phyloP scores from a whole-genome alignment of 768 basidiomycete genomes.

The Podaxis sp. region DNA sequence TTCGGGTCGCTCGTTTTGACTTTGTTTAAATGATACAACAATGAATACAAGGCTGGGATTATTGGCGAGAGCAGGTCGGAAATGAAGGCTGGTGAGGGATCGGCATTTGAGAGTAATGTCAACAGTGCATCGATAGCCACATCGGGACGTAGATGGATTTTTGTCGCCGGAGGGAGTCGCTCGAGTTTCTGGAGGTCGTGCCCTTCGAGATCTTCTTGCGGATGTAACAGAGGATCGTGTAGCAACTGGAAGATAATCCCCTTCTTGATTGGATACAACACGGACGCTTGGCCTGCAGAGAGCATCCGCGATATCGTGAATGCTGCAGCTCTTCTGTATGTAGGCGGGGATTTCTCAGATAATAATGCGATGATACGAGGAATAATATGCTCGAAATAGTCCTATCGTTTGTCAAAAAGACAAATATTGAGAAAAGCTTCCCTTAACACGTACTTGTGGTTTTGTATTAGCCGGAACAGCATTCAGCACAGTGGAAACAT shows the following conservation, averaged over 20 bases:
- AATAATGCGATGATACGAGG: slow-evolving; percentile 58
- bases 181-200: background rate
- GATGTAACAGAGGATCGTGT: slow-evolving; percentile 49
- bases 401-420: slow-evolving; percentile 37
- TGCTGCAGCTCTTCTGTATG: slow-evolving; percentile 61
- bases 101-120: slow-evolving; percentile 67
- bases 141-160: slow-evolving; percentile 28
- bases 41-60: slow-evolving; percentile 61
- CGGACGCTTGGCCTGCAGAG: slow-evolving; percentile 30
- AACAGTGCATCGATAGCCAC: slow-evolving; percentile 51
- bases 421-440: background rate
- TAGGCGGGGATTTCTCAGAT: slow-evolving; percentile 36
- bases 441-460: slow-evolving; percentile 46
- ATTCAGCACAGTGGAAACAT: slow-evolving; percentile 61
- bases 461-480: slow-evolving; percentile 59
- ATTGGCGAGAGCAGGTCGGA: slow-evolving; percentile 68
- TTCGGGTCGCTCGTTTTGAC: slow-evolving; percentile 64
- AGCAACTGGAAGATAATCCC: slow-evolving; percentile 45
- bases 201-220: background rate
- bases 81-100: slow-evolving; percentile 74
- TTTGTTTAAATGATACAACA: slow-evolving; percentile 54
- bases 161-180: slow-evolving; percentile 1
- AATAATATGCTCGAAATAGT: slow-evolving; percentile 56
- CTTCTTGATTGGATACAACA: slow-evolving; percentile 30
- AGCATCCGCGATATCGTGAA: slow-evolving; percentile 72